Base-by-base conservation (phyloP, 2,329 filamentous ascomycete species). In the Ophiostoma quercus region DNA sequence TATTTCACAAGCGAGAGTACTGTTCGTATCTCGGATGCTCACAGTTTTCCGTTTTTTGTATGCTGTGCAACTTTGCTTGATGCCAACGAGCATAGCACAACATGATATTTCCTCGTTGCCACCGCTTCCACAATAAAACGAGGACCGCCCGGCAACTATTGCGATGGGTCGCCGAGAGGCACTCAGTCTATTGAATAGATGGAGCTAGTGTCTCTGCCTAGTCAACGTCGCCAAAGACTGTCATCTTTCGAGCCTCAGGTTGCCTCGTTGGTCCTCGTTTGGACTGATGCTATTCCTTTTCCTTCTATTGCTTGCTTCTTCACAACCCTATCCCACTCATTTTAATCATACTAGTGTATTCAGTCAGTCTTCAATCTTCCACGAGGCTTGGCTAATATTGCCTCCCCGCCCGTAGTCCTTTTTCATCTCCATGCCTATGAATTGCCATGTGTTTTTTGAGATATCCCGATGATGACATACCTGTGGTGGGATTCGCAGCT, bases 331-430 rank as follows among this genome's bases (percentile, higher is more conserved):
- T 57, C 51, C 51, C 19, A 57, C 25, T 57, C n/a, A 8, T 47
- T 16, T 47, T 47, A n/a, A 16, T 2, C 43, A 19, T n/a, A 47
- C 43, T 7, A 47, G 43, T 57, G 51, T 25, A 57, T 57, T 11
- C 11, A 47, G n/a, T 12, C 22, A 22, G 9, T 25, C 51, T 25
- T 57, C 7, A 57, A 12, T 12, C 22, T 57, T 57, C n/a, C 51
- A 57, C 51, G 22, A 57, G 51, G 51, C 51, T 57, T 57, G 22
- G 51, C 51, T 7, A 22, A 57, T 57, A 57, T 57, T 57, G 51
- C 22, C 51, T 25, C 2, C 51, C 22, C 51, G n/a, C 51, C 11
- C 51, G 7, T 25, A 57, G 51, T 57, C 25, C 51, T 57, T 57
- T 57, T 47, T 7, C 25, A 8, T 51, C 47, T 7, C 47, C 47